Conservation (phyloP, 2,329 filamentous ascomycete species). For the Massarina eburnea region DNA sequence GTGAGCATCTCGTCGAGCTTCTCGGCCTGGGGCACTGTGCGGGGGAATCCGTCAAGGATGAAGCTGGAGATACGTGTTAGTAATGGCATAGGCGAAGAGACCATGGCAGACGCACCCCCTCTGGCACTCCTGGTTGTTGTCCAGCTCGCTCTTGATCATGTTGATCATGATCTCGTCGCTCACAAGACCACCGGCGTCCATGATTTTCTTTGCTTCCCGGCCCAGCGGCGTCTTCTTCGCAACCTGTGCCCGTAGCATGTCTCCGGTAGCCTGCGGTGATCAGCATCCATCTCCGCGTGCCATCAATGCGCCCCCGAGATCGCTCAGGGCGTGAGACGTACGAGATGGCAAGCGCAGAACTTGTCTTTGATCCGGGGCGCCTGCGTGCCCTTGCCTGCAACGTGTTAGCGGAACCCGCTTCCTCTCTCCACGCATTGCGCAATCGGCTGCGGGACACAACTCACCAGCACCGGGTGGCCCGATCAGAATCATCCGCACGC, state of each 20-base stretch:
- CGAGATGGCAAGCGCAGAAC: constrained; percentile 95
- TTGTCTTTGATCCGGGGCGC: constrained; percentile 98
- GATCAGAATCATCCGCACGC: constrained; percentile 96
- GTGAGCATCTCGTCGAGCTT: constrained; percentile 90
- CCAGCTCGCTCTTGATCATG: constrained; percentile 98
- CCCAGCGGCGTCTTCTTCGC: constrained; percentile 95
- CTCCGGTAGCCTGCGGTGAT: constrained; percentile 78
- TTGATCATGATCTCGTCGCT: constrained; percentile 99
- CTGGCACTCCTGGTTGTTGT: constrained; percentile 92
- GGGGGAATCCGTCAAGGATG: constrained; percentile 98
- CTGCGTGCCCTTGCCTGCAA: constrained; percentile 93
- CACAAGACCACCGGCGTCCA: constrained; percentile 96
- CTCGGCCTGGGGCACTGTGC: constrained; percentile 93
- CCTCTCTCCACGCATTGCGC: constrained; percentile 1
- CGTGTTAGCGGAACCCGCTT: constrained; percentile 24
- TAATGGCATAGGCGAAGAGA: background rate
- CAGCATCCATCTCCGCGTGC: constrained; percentile 11
- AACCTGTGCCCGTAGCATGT: constrained; percentile 98
- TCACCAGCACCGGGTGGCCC: constrained; percentile 95
- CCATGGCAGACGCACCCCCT: constrained; percentile 69
- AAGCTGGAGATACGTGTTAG: constrained; percentile 61
- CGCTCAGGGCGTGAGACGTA: constrained; percentile 51
- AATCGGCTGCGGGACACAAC: constrained; percentile 36
- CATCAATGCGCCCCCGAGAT: background rate
- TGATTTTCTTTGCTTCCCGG: constrained; percentile 99